These are phyloP conservation scores for Candolleomyces efflorescens DNA, from an alignment of 768 basidiomycete genomes.

Conservation along the genomic window DNA sequence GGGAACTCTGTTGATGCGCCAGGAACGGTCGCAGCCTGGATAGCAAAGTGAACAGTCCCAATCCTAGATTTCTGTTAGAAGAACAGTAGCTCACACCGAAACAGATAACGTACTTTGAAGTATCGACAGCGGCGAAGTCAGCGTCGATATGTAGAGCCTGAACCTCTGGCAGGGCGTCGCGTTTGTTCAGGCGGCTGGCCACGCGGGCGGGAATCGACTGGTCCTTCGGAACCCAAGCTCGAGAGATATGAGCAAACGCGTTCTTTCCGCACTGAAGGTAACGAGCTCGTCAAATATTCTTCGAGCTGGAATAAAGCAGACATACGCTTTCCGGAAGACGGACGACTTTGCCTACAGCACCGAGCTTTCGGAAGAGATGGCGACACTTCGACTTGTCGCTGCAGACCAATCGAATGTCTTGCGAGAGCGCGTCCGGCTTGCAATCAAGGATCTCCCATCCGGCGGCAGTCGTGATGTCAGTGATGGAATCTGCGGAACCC, in stretches of 20 bases:
- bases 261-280: slow-evolving; percentile 15
- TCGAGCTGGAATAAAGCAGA: background rate
- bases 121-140: slow-evolving; percentile 14
- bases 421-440: slow-evolving; percentile 21
- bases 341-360: slow-evolving; percentile 33
- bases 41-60: slow-evolving; percentile 9
- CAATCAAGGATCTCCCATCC: slow-evolving; percentile 38
- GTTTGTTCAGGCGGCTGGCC: slow-evolving; percentile 8
- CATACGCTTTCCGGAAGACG: slow-evolving; percentile 30
- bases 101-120: background rate
- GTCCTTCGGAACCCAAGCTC: slow-evolving; percentile 15
- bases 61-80: background rate
- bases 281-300: background rate
- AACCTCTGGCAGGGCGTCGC: slow-evolving; percentile 11
- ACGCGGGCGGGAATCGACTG: slow-evolving; percentile 16
- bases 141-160: slow-evolving; percentile 15
- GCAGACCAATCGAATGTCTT: slow-evolving; percentile 33
- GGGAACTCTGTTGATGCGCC: slow-evolving; percentile 4
- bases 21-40: slow-evolving; percentile 12
- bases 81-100: no score
- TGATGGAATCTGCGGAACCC: slow-evolving; percentile 21
- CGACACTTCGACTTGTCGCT: slow-evolving; percentile 20
- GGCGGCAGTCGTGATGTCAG: slow-evolving; percentile 36
- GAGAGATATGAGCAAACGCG: slow-evolving; percentile 17
- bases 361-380: slow-evolving; percentile 18